Base-by-base conservation (phyloP, 2,329 filamentous ascomycete species). In the Fusarium napiforme region DNA sequence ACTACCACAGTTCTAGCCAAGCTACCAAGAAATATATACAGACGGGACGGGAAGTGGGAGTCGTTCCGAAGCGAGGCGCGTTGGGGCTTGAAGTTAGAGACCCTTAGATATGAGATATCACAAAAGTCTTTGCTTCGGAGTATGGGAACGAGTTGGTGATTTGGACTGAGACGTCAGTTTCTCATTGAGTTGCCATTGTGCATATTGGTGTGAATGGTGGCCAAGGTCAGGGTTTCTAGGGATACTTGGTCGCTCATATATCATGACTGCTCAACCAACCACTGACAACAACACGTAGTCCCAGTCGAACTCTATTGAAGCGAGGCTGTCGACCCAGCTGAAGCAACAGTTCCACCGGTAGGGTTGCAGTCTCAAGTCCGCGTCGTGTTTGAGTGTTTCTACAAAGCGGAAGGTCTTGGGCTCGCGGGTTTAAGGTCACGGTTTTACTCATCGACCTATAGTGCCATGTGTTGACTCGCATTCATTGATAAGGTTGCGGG, bases 1-100 rank as follows among this genome's bases (percentile, higher is more conserved):
- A 50, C 42, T 42, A 23, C 40, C 40, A 37, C 43, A 59, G 23
- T 15, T 34, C 23, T 37, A 37, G 30, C 21, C 34, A 37, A 23
- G 26, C 42, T 42, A 14, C 18, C 36, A 40, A 30, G 55, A 43
- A n/a, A 23, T 4, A 46, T 36, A 47, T 36, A 18, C 21, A 49
- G 32, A 42, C 32, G 37, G 52, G 23, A 26, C 16, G 9, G 30
- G 18, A 43, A 32, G 45, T 57, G 45, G 28, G 14, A 55, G 61
- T 60, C 47, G 67, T 63, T 71, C 67, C 32, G 26, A 50, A 52
- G 49, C 46, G 58, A 57, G 49, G 63, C 67, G 40, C 32, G 34
- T 40, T 36, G 49, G 60, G 14, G 55, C 40, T 57, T 19, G 23
- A 34, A 55, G 49, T 55, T 50, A 57, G 50, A 53, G 23, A 28